Evolutionary conservation across 2,329 filamentous ascomycete species (phyloP).

Genomic region (Apiospora rasikravindrae): DNA sequence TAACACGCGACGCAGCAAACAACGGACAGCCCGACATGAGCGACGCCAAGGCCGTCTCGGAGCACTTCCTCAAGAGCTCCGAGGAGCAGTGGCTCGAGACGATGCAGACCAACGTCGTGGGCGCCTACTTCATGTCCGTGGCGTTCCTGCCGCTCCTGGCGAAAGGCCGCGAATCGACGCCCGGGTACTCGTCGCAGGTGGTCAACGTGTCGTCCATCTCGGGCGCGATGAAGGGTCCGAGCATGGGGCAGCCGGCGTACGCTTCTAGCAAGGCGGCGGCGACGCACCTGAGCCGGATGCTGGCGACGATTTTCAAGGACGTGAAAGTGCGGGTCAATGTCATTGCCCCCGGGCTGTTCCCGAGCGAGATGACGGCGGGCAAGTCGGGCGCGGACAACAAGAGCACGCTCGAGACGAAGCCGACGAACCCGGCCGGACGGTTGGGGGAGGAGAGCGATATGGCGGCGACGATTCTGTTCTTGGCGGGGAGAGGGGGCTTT

Average conservation of each 20-base stretch:
- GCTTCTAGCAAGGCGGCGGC: conserved; percentile 53
- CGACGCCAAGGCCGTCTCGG: conserved; percentile 51
- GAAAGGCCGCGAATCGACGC: conserved; percentile 44
- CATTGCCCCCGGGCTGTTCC: conserved; percentile 57
- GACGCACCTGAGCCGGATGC: conserved; percentile 50
- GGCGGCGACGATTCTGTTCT: conserved; percentile 55
- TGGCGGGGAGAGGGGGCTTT: conserved; percentile 56
- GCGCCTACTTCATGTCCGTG: conserved; percentile 56
- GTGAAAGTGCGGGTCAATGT: conserved; percentile 62
- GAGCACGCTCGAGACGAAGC: conserved; percentile 45
- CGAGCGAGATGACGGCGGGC: conserved; percentile 53
- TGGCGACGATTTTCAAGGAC: conserved; percentile 50
- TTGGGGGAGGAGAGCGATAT: conserved; percentile 54
- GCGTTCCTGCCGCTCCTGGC: conserved; percentile 57
- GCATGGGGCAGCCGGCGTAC: conserved; percentile 58
- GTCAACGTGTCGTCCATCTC: conserved; percentile 58
- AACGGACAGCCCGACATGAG: conserved; percentile 52
- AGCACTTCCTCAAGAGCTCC: conserved; percentile 54
- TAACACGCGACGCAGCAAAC: conserved; percentile 34
- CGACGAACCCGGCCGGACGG: conserved; percentile 49
- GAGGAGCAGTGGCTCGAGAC: conserved; percentile 54
- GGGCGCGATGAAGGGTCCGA: conserved; percentile 56
- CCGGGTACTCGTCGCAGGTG: conserved; percentile 52
- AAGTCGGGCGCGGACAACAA: conserved; percentile 52
- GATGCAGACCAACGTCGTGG: conserved; percentile 55